Base-by-base conservation (phyloP, 202 grass and related monocot genomes). In the Setaria viridis region DNA sequence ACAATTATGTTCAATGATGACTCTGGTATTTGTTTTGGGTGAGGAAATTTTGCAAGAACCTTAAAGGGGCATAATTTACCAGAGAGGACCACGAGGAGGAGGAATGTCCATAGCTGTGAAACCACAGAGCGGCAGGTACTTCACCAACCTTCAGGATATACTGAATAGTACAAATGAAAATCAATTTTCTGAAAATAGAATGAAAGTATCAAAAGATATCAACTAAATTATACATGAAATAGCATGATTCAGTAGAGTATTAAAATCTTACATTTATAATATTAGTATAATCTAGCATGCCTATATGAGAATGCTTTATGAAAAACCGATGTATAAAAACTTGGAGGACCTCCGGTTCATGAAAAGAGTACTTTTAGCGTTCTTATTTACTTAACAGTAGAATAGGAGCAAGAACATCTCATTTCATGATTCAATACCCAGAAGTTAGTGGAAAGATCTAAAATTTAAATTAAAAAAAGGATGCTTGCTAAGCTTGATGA, bases 51-150 rank as follows among this genome's bases (percentile, higher is more conserved):
- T 78, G 5, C 7, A 19, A 81, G 29, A 50, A 55, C 11, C 9
- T 34, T 6, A 72, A 39, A 49, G 11, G 79, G 59, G 60, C n/a
- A 42, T 76, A 87, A 58, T 67, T 77, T 94, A 99, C 93, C 96
- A 95, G 45, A 99, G 82, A 53, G 93, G 96, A 3, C 96, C 96
- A 69, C 85, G 90, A 72, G 96, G 86, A 83, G 79, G 90, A 62
- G 93, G 85, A 63, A 95, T 59, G 76, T 95, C 91, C 60, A 95
- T 86, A 71, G 93, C 93, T 65, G 90, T 87, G 74, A 99, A 94
- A 81, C 91, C 96, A 99, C 67, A 94, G 90, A 16, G 73, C 63
- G 70, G 80, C 58, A 75, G 25, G 16, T 37, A 88, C 93, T 32
- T 86, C 85, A 3, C 82, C 72, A n/a, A 94, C 74, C 80, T 93